These are phyloP conservation scores for Pythium monospermum DNA, from an alignment of 352 stramenopile species.

Conservation along the genomic window DNA sequence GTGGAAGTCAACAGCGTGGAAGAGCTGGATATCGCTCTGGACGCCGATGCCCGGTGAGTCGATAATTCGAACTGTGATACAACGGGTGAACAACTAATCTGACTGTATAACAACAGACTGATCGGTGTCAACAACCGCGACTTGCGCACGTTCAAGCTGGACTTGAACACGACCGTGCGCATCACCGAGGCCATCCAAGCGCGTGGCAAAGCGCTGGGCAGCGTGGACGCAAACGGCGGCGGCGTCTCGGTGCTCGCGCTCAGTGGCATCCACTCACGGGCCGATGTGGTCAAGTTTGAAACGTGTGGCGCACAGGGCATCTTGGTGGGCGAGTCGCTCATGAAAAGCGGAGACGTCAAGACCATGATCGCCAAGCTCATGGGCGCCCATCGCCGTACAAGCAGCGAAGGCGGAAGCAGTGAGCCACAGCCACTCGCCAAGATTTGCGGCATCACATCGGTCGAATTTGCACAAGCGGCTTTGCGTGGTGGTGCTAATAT, in stretches of 20 bases:
- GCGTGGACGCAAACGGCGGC: too few species aligned
- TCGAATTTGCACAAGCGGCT: slow-evolving; percentile 90
- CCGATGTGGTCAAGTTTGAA: slow-evolving; percentile 90
- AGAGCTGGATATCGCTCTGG: slow-evolving; percentile 93
- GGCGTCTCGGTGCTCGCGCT: slow-evolving; percentile 90
- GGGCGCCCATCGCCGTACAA: slow-evolving; percentile 26
- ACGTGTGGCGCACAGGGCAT: slow-evolving; percentile 86
- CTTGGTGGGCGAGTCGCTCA: slow-evolving; percentile 97
- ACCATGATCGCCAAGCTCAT: slow-evolving; percentile 83
- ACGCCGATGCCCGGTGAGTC: slow-evolving; percentile 73
- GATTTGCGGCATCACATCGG: slow-evolving; percentile 94
- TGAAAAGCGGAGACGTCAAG: slow-evolving; percentile 91
- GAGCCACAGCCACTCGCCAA: slow-evolving; percentile 71
- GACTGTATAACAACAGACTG: slow-evolving; percentile 34
- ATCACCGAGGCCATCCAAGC: slow-evolving; percentile 81
- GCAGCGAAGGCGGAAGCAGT: slow-evolving; percentile 24
- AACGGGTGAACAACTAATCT: background rate
- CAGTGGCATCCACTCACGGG: slow-evolving; percentile 93
- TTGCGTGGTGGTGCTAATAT: slow-evolving; percentile 92
- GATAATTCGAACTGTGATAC: background rate
- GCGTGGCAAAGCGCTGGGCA: slow-evolving; percentile 62
- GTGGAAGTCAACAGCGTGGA: slow-evolving; percentile 96
- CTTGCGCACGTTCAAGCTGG: slow-evolving; percentile 97
- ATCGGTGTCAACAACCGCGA: slow-evolving; percentile 99
- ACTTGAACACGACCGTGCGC: slow-evolving; percentile 93